phyloP scores from a whole-genome alignment of 2,329 filamentous ascomycete genomes.

The Colletotrichum phormii region DNA sequence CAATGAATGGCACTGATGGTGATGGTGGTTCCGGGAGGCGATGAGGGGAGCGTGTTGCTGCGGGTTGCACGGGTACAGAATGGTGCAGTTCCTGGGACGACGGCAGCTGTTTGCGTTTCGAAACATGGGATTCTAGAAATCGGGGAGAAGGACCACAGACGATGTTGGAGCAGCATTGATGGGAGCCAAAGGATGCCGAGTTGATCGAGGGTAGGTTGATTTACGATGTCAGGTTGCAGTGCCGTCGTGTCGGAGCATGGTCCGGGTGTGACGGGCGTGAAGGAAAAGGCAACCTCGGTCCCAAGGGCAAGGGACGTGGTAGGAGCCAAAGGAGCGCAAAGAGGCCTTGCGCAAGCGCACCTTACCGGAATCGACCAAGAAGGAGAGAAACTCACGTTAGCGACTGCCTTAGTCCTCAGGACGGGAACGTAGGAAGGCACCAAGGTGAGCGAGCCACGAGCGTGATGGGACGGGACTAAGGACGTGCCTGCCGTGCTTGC shows the following conservation, averaged over 20 bases:
- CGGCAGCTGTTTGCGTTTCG: constrained; percentile 27
- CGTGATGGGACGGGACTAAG: too few relatives aligned
- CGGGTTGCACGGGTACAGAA: constrained; percentile 24
- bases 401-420: too few relatives aligned
- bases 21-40: neutral
- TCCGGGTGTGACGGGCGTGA: constrained; percentile 3
- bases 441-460: too few relatives aligned
- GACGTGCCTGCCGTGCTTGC: too few relatives aligned
- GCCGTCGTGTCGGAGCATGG: constrained; percentile 18
- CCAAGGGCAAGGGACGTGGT: neutral
- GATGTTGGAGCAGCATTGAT: neutral
- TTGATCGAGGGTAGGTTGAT: neutral
- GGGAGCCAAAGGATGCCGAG: neutral
- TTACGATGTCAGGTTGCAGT: constrained; percentile 12
- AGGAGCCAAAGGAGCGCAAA: neutral
- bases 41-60: constrained; percentile 16
- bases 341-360: neutral
- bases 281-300: neutral
- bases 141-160: constrained; percentile 20
- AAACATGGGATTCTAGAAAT: constrained; percentile 35
- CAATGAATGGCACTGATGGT: constrained; percentile 3
- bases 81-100: constrained; percentile 35
- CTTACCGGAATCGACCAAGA: neutral
- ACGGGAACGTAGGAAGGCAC: too few relatives aligned
- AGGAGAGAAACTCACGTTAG: neutral